A percentile compares a stretch with the other conserved stretches of the same genome.
Conservation (phyloP, 805 yeast genomes). For the Metschnikowia corniflorae region DNA sequence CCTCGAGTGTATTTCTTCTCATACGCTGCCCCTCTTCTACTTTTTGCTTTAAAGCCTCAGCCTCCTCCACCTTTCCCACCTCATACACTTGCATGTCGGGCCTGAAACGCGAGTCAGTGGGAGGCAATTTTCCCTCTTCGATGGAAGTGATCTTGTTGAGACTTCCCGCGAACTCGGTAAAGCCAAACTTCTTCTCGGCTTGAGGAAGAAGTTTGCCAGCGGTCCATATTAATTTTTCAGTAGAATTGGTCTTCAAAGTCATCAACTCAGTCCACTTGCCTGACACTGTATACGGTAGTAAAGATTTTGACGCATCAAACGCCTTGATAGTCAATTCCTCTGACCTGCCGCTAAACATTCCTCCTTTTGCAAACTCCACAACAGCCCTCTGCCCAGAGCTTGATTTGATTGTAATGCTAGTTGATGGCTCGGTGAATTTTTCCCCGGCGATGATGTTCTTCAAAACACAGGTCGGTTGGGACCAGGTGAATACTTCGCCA, state of each 20-base stretch:
- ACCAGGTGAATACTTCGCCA: conserved; percentile 78
- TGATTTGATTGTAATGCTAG: conserved; percentile 61
- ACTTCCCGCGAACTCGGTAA: conserved; percentile 76
- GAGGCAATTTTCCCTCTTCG: conserved; percentile 64
- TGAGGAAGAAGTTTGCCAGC: conserved; percentile 62
- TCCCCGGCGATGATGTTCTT: conserved; percentile 94
- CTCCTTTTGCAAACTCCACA: conserved; percentile 73
- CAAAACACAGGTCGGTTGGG: conserved; percentile 75
- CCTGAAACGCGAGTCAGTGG: conserved; percentile 84
- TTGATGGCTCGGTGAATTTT: conserved; percentile 83
- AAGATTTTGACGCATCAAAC: conserved; percentile 32
- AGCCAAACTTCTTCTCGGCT: conserved; percentile 70
- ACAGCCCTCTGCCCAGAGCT: conserved; percentile 67
- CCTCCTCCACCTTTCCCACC: conserved; percentile 60
- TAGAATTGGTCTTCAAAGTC: conserved; percentile 39
- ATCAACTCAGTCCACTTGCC: conserved; percentile 88
- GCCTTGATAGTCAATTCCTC: conserved; percentile 58
- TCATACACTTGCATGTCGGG: conserved; percentile 82
- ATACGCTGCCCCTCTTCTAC: conserved; percentile 80
- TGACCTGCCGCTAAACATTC: conserved; percentile 79
- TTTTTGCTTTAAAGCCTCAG: conserved; percentile 64
- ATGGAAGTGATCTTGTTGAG: conserved; percentile 74
- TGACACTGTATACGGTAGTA: conserved; percentile 39
- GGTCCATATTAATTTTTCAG: conserved; percentile 59
- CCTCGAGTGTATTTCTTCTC: conserved; percentile 60